These are phyloP conservation scores for Blepharisma undulans DNA, from an alignment of 169 alveolate genomes.

Conservation along the genomic window DNA sequence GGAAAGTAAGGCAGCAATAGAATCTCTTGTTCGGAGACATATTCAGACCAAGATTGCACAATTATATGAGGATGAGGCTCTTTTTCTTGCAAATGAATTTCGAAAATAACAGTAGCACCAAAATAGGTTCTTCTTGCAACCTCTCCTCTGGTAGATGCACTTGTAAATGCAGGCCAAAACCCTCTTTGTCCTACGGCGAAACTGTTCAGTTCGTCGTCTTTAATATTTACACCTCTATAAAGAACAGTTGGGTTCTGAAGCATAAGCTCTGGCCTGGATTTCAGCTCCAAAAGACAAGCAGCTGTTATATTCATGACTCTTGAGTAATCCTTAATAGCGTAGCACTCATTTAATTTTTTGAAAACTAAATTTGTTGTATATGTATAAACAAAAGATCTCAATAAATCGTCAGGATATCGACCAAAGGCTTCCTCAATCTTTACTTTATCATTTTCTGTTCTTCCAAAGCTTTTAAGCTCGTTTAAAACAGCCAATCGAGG, in stretches of 20 bases:
- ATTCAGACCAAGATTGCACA: not conserved
- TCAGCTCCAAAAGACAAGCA: not conserved
- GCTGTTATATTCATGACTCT: not conserved
- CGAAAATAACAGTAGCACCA: not conserved
- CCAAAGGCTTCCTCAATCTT: not conserved
- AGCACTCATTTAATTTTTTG: not conserved
- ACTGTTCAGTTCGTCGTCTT: not conserved
- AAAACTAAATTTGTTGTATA: not conserved
- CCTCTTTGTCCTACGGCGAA: not conserved
- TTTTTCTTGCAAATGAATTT: not conserved
- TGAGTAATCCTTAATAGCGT: too few relatives aligned
- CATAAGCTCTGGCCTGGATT: not conserved
- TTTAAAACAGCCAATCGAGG: not conserved
- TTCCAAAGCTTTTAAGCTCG: not conserved
- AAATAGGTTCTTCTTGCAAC: not conserved
- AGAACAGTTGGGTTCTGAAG: not conserved
- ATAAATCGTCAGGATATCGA: not conserved
- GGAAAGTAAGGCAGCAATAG: not conserved
- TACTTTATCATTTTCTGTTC: not conserved
- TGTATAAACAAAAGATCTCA: not conserved
- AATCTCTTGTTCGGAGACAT: not conserved
- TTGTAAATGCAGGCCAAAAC: not conserved
- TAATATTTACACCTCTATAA: not conserved
- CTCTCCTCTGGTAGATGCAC: not conserved
- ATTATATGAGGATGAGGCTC: not conserved